Evolutionary conservation across 2,329 filamentous ascomycete genomes (phyloP).

Genomic region (Aspergillus sp.): DNA sequence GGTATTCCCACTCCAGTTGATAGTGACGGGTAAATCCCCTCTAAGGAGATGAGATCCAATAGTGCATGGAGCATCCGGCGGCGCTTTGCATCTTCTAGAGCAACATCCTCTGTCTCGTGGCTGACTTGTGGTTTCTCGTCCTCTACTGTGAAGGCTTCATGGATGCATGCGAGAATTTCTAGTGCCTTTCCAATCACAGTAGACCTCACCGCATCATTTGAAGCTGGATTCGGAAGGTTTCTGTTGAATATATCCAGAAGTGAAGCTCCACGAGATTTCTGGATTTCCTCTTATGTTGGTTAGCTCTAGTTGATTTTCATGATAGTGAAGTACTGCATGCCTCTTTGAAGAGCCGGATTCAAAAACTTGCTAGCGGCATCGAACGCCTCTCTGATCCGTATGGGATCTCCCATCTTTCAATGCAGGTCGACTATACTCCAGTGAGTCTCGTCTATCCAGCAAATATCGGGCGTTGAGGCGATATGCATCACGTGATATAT

Average conservation of each 20-base stretch:
- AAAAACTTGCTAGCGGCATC: conserved; percentile 30
- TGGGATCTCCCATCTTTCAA: conserved; percentile 23
- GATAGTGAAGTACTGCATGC: conserved; percentile 23
- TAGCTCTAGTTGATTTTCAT: conserved; percentile 18
- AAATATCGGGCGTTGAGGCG: background rate
- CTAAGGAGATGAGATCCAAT: conserved; percentile 38
- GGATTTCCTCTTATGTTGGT: conserved; percentile 33
- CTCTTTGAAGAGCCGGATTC: conserved; percentile 34
- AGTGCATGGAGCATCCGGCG: conserved; percentile 35
- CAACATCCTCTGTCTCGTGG: conserved; percentile 19
- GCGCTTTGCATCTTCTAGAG: conserved; percentile 36
- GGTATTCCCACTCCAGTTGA: conserved; percentile 39
- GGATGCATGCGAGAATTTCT: conserved; percentile 27
- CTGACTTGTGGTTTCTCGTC: conserved; percentile 1
- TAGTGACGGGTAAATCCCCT: conserved; percentile 40
- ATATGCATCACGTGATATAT: background rate
- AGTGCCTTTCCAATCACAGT: conserved; percentile 29
- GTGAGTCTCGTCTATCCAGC: background rate
- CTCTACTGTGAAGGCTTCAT: conserved; percentile 25
- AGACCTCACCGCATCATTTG: conserved; percentile 15
- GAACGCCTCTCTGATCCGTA: conserved; percentile 24
- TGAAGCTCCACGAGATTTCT: conserved; percentile 28
- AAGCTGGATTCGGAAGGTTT: conserved; percentile 3
- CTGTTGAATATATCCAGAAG: conserved; percentile 28
- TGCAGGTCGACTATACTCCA: background rate